Evolutionary conservation across 2,329 filamentous ascomycete genomes (phyloP), one percentile per base, ranked within the genome.

Genomic region (Mycosphaerella sp.): DNA sequence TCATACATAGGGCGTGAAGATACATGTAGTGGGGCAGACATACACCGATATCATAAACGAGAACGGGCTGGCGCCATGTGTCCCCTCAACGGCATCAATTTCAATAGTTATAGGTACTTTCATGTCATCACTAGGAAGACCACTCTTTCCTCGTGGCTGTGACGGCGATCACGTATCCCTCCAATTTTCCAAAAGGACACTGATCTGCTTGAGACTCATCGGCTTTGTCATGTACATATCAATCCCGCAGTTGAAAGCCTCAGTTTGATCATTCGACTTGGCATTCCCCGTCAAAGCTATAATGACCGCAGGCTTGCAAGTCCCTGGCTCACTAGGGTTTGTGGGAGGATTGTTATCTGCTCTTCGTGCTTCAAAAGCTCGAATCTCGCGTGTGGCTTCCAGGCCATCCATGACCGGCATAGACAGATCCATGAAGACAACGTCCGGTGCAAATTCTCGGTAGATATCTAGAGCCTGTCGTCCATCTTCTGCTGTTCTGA

Each of bases 391-490:
- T 13, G 65, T 65, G 7, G 65, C 61, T 25, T 61, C 57, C 34
- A 61, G 59, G 10, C 66, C 66, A 34, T 67, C 63, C 64, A 68
- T 67, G 17, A 67, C 55, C n/a, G 66, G 66, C 66, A 68, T 68
- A 12, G 53, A 59, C 10, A 68, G 59, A 40, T 68, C 76, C 74
- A 79, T 79, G 17, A 78, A 70, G 2, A 79, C 70, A 37, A 76
- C 69, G 35, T 72, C 70, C 43, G 71, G 73, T 0, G 65, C 59
- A 6, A 66, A 63, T 58, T 57, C 41, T 2, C 69, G 64, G 42
- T 71, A 73, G 17, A 63, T 62, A 6, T 73, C 62, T 0, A 78
- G 69, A 1, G 76, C 76, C 54, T 77, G 69, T 1, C 71, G 65
- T 3, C 76, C 76, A 54, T 78, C 70, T 34, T 63, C 62, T 1